These are phyloP conservation scores for Metschnikowia kunwiensis DNA, from an alignment of 805 yeast genomes.

Conservation along the genomic window DNA sequence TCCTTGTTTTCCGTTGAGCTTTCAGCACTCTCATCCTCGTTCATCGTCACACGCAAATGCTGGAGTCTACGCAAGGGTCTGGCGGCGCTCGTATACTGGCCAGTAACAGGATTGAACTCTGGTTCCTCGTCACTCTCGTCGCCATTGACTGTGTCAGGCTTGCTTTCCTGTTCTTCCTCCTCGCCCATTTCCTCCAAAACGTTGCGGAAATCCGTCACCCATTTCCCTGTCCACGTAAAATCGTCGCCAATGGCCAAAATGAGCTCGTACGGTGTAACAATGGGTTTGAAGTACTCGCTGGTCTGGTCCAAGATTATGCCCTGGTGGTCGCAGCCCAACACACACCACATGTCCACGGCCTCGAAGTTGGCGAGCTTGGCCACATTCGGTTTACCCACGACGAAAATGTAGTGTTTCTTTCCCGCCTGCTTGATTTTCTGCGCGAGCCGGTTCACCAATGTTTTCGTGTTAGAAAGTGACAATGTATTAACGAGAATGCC, in stretches of 20 bases:
- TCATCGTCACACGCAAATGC: slow-evolving; percentile 58
- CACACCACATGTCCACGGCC: slow-evolving; percentile 90
- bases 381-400: slow-evolving; percentile 96
- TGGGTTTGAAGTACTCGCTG: slow-evolving; percentile 84
- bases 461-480: slow-evolving; percentile 71
- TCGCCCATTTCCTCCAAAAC: slow-evolving; percentile 42
- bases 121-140: slow-evolving; percentile 51
- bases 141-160: slow-evolving; percentile 8
- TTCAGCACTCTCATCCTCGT: slow-evolving; percentile 22
- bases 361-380: slow-evolving; percentile 96
- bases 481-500: slow-evolving; percentile 90
- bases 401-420: slow-evolving; percentile 90
- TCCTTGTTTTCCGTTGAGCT: slow-evolving; percentile 9
- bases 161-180: slow-evolving; percentile 23
- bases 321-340: slow-evolving; percentile 90
- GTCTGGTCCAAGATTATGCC: slow-evolving; percentile 81
- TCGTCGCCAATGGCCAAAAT: slow-evolving; percentile 74
- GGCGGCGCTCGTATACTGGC: slow-evolving; percentile 63
- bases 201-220: slow-evolving; percentile 77
- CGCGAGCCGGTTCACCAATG: slow-evolving; percentile 59
- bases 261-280: slow-evolving; percentile 90
- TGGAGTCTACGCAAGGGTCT: slow-evolving; percentile 69
- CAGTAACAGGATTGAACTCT: slow-evolving; percentile 85
- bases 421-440: slow-evolving; percentile 67
- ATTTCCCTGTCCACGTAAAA: slow-evolving; percentile 86